These are phyloP conservation scores for Stereum hirsutum DNA, from an alignment of 1,284 basidiomycete species.

Conservation along the genomic window DNA sequence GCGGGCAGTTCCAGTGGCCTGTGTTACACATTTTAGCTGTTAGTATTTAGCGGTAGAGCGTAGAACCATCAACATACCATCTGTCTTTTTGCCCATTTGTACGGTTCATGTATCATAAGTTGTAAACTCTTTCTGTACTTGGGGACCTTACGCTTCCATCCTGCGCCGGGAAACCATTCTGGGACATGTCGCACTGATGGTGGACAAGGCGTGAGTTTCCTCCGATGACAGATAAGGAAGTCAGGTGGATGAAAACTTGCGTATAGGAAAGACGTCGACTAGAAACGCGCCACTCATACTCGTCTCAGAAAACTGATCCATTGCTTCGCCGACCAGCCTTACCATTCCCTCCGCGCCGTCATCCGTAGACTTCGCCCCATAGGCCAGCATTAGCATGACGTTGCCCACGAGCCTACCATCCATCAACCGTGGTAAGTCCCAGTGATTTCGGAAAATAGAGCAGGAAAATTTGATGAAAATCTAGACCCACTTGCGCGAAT, in stretches of 20 bases:
- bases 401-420: too few relatives aligned
- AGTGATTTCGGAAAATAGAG: too few relatives aligned
- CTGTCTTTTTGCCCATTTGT: conserved; percentile 49
- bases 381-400: not conserved
- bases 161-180: conserved; percentile 55
- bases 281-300: not conserved
- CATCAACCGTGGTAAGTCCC: too few relatives aligned
- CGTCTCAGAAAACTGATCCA: not conserved
- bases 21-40: conserved; percentile 9
- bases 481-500: too few relatives aligned
- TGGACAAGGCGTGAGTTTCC: not conserved
- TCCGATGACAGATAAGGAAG: not conserved
- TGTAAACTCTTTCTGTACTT: conserved; percentile 38
- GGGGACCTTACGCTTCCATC: conserved; percentile 42
- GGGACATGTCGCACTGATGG: conserved; percentile 47
- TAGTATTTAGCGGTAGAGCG: not conserved
- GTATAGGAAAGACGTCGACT: not conserved
- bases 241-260: not conserved
- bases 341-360: not conserved
- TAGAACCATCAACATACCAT: conserved; percentile 32
- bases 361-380: not conserved
- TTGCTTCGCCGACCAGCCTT: not conserved
- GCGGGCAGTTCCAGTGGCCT: conserved; percentile 43
- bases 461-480: too few relatives aligned
- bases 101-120: conserved; percentile 47